Conservation (phyloP, 2,329 filamentous ascomycete genomes). For the Scortechinia acanthostroma region DNA sequence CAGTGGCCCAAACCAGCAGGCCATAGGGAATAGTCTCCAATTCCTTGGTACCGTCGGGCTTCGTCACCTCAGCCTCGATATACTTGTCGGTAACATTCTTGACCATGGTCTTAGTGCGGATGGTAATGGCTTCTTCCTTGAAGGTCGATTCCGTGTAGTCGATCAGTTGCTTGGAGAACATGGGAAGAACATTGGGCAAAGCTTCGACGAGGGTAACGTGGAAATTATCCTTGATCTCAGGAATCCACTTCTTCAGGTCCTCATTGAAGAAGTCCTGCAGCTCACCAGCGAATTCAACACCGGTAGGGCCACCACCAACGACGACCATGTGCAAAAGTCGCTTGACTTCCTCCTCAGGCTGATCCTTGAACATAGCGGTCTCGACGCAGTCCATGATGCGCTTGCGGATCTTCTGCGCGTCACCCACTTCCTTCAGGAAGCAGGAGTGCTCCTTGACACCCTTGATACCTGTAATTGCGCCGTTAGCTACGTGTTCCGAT, state of each 20-base stretch:
- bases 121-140: conserved; percentile 96
- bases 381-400: conserved; percentile 99
- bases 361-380: conserved; percentile 96
- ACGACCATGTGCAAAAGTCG: conserved; percentile 97
- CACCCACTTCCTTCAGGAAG: conserved; percentile 96
- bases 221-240: conserved; percentile 90
- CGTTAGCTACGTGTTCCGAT: neutral
- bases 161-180: conserved; percentile 98
- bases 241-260: conserved; percentile 95
- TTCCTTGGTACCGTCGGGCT: conserved; percentile 78
- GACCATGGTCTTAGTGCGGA: conserved; percentile 98
- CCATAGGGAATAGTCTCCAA: conserved; percentile 82
- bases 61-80: conserved; percentile 81
- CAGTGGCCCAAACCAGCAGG: conserved; percentile 94
- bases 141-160: conserved; percentile 99
- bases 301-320: conserved; percentile 85
- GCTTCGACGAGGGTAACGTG: conserved; percentile 96
- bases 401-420: conserved; percentile 93
- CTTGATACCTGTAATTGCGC: conserved; percentile 46
- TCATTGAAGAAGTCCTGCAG: conserved; percentile 98
- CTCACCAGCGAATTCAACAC: conserved; percentile 97
- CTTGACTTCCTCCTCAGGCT: conserved; percentile 78
- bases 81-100: conserved; percentile 90
- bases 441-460: conserved; percentile 92
- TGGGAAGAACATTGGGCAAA: conserved; percentile 89